Conservation (phyloP, 768 basidiomycete species). For the Lentinula sp. region DNA sequence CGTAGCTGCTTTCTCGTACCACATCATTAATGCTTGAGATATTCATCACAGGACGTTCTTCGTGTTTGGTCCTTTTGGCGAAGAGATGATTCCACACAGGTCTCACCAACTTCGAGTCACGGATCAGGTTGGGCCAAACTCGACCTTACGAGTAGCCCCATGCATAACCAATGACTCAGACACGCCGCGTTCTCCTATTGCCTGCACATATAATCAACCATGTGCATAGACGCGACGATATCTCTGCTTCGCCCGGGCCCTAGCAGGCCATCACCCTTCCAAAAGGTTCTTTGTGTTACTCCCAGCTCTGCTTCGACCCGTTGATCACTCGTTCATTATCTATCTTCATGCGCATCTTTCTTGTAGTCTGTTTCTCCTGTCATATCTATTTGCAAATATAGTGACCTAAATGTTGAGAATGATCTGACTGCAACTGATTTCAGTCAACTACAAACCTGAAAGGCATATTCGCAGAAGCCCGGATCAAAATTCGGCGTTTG, state of each 20-base stretch:
- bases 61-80: slow-evolving; percentile 28
- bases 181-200: neutral
- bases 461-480: no score
- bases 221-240: neutral
- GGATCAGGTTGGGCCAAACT: neutral
- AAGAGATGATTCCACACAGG: neutral
- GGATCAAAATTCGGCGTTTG: neutral
- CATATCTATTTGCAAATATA: neutral
- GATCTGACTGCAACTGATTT: neutral
- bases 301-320: no score
- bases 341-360: neutral
- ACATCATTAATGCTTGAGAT: neutral
- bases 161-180: neutral
- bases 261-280: no score
- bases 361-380: neutral
- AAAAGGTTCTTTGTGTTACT: no score
- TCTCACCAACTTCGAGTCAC: neutral
- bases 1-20: slow-evolving; percentile 1
- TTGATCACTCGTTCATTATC: neutral
- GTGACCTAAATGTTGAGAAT: no score
- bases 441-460: no score
- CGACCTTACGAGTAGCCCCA: neutral
- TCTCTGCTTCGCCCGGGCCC: no score
- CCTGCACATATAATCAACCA: slow-evolving; percentile 1
- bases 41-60: slow-evolving; percentile 22